Base-by-base conservation (phyloP, 2,329 filamentous ascomycete genomes). In the Xylaria hypoxylon region DNA sequence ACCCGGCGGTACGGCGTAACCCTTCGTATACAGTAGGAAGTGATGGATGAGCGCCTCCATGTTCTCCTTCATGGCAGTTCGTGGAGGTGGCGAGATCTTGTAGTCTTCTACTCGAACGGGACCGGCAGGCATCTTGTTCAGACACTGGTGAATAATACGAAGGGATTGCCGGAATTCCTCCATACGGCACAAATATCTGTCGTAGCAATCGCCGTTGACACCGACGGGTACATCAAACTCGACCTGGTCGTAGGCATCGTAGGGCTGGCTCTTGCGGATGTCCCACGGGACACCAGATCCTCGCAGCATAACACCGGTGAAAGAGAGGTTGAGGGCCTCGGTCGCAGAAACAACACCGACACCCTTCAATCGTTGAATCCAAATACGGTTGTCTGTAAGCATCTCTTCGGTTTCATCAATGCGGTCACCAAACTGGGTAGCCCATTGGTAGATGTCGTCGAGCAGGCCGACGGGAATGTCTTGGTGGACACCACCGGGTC, bases 11-110 rank as follows among this genome's bases (percentile, higher is more conserved):
- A 99, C 96, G 50, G 93, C 88, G 82, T 99, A 99, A 66, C 96
- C 96, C 88, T 99, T 99, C 80, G 94, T 98, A 86, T 95, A 99
- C 60, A 99, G 90, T 72, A 99, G 84, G 87, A 99, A 99, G 86
- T 99, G 96, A 84, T 99, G 96, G 79, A 99, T 99, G 48, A 99
- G 88, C 44, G 96, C 94, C 84, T 99, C 96, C 96, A 99, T 99
- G 86, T 99, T 99, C 89, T 99, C 96, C 88, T 99, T 99, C 96
- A 99, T 99, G 77, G 96, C 96, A 50, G 93, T 87, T 77, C 96
- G 90, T n/a, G 96, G 96, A 69, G 96, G 96, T 24, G 96, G 96
- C 2, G 93, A 92, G 77, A 99, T 89, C 89, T 99, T 99, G 89
- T 98, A 99, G 82, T 99, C 96, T 83, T 99, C 96, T 47, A 97